Percentiles rank a stretch among this genome's conserved stretches.
These are phyloP conservation scores for Rossbeevera mucosa DNA, from an alignment of 768 basidiomycete genomes.

Conservation along the genomic window DNA sequence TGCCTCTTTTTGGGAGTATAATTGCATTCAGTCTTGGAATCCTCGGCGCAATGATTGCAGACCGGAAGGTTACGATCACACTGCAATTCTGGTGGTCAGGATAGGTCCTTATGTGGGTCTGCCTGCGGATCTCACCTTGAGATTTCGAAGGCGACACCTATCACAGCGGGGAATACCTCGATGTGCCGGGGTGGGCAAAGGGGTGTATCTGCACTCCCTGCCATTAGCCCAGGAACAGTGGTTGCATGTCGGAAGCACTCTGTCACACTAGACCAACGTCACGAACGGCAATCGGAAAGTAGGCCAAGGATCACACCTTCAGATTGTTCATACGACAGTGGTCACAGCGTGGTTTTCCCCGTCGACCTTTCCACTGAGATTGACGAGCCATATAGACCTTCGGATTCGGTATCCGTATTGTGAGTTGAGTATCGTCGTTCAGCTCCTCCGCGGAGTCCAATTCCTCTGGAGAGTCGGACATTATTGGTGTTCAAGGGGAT, in stretches of 20 bases:
- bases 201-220: constrained; percentile 69
- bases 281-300: constrained; percentile 6
- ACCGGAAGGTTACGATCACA: constrained; percentile 70
- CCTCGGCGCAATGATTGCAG: constrained; percentile 59
- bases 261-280: constrained; percentile 51
- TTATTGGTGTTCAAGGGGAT: constrained; percentile 14
- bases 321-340: constrained; percentile 68
- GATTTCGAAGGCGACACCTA: constrained; percentile 60
- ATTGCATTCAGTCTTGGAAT: constrained; percentile 55
- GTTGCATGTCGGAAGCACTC: constrained; percentile 66
- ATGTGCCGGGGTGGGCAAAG: constrained; percentile 70
- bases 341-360: constrained; percentile 73
- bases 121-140: constrained; percentile 46
- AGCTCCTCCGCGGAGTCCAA: constrained; percentile 36
- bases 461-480: constrained; percentile 37
- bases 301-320: constrained; percentile 45
- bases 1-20: constrained; percentile 71
- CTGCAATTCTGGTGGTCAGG: constrained; percentile 31
- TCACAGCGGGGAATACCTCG: constrained; percentile 72
- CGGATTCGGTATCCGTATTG: constrained; percentile 63
- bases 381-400: constrained; percentile 64
- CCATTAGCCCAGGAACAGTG: constrained; percentile 63
- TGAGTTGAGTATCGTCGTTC: constrained; percentile 51
- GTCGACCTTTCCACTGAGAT: constrained; percentile 70
- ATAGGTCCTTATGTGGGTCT: background rate